Base-by-base conservation (phyloP, 257 asterid species). In the Euphrasia confusa region DNA sequence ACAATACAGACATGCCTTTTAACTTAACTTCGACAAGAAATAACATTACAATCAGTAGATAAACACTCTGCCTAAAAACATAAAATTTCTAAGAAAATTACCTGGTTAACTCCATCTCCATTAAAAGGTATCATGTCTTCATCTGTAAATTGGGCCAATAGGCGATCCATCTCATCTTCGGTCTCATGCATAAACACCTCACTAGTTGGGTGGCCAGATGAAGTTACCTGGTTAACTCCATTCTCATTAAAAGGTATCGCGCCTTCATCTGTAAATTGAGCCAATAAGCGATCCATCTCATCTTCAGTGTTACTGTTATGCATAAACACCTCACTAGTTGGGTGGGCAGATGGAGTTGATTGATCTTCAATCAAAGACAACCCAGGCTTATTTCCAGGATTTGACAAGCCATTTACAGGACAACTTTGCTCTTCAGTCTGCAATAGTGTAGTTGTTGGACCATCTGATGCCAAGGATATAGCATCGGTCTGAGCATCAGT, bases 91-190 rank as follows among this genome's bases (percentile, higher is more conserved):
- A 63, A 21, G 56, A 33, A 56, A 15, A 26, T 0, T 54, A 86
- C 97, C 95, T 78, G 72, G 17, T 30, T 66, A 72, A 55, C 44
- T 67, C 52, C 79, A 71, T 71, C 50, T 32, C 59, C 74, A 24
- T 52, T 40, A 52, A 64, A 54, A 11, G 45, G 64, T 21, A 63
- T 44, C 44, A 66, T 58, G 61, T 58, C 58, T 6, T 77, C 88
- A 15, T 71, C 85, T 0, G 58, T 40, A 65, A 84, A 81, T 4
- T 62, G 33, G 7, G 63, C 79, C 52, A 89, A 67, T 6, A 83
- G 33, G 65, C 58, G 58, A 56, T 5, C 44, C 8, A 84, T 66
- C 54, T 81, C 94, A 67, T 78, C 79, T 66, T 72, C 65, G 45
- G 72, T 21, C 24, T 21, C 72, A 63, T 61, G 58, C 14, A n/a